Evolutionary conservation across 768 basidiomycete genomes (phyloP).

Genomic region (Leucogyrophana mollusca): DNA sequence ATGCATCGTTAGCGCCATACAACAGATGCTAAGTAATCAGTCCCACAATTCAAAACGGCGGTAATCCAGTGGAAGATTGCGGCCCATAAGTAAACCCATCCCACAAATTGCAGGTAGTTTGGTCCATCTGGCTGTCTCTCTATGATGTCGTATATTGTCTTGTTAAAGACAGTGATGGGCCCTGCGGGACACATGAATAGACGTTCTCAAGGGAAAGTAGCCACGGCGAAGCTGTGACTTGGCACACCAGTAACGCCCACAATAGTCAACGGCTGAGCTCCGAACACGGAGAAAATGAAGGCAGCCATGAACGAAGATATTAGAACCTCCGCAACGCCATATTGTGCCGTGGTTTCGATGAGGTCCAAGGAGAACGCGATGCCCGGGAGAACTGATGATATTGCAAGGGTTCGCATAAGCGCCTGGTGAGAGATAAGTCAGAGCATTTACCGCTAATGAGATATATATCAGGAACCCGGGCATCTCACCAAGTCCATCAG

Average conservation of each 20-base stretch:
- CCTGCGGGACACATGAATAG: constrained; percentile 40
- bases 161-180: constrained; percentile 92
- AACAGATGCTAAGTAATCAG: not conserved
- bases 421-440: no score
- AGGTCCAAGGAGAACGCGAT: constrained; percentile 91
- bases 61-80: constrained; percentile 85
- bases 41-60: constrained; percentile 71
- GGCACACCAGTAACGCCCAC: constrained; percentile 81
- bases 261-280: constrained; percentile 89
- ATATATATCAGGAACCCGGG: no score
- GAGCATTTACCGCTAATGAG: no score
- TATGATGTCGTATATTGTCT: constrained; percentile 81
- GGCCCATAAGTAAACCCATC: constrained; percentile 92
- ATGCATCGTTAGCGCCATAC: constrained; percentile 3
- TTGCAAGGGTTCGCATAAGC: not conserved
- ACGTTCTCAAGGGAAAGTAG: not conserved
- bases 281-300: constrained; percentile 81
- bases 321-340: constrained; percentile 87
- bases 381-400: constrained; percentile 73
- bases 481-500: not conserved
- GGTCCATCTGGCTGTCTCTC: constrained; percentile 56
- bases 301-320: constrained; percentile 87
- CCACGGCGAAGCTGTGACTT: not conserved
- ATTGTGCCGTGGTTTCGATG: constrained; percentile 86
- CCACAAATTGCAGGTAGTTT: constrained; percentile 80